These are phyloP conservation scores for Penicillium sp. DNA, from an alignment of 2,329 filamentous ascomycete species.

Conservation along the genomic window DNA sequence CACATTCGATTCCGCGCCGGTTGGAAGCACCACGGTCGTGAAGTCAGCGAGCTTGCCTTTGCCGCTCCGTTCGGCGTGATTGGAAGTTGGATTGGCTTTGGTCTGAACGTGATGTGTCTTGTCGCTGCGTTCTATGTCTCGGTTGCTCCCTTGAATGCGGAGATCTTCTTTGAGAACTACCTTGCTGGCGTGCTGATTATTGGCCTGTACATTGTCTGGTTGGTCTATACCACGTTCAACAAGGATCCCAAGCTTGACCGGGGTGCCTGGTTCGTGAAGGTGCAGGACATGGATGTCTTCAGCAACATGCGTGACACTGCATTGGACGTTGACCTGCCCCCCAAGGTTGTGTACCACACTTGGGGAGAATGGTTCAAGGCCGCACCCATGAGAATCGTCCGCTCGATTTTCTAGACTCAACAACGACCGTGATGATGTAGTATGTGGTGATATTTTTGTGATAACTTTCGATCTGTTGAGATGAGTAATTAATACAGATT, in stretches of 20 bases:
- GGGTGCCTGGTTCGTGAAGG: conserved; percentile 26
- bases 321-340: conserved; percentile 31
- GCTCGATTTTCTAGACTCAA: conserved; percentile 22
- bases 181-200: conserved; percentile 44
- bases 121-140: conserved; percentile 54
- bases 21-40: conserved; percentile 64
- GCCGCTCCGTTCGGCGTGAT: conserved; percentile 63
- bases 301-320: conserved; percentile 30
- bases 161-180: conserved; percentile 55
- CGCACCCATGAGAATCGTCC: conserved; percentile 28
- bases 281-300: conserved; percentile 31
- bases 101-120: conserved; percentile 61
- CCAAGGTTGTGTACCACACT: conserved; percentile 31
- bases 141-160: conserved; percentile 41
- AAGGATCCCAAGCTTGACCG: conserved; percentile 32
- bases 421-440: conserved; percentile 18
- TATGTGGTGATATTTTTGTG: conserved; percentile 4
- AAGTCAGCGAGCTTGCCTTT: conserved; percentile 70
- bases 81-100: conserved; percentile 68
- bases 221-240: conserved; percentile 24
- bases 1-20: conserved; percentile 72
- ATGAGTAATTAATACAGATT: background rate
- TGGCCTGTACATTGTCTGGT: conserved; percentile 49
- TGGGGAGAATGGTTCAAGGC: conserved; percentile 32
- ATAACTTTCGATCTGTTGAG: background rate